phyloP scores from a whole-genome alignment of 106 monocot genomes.

The Posidonia australis region DNA sequence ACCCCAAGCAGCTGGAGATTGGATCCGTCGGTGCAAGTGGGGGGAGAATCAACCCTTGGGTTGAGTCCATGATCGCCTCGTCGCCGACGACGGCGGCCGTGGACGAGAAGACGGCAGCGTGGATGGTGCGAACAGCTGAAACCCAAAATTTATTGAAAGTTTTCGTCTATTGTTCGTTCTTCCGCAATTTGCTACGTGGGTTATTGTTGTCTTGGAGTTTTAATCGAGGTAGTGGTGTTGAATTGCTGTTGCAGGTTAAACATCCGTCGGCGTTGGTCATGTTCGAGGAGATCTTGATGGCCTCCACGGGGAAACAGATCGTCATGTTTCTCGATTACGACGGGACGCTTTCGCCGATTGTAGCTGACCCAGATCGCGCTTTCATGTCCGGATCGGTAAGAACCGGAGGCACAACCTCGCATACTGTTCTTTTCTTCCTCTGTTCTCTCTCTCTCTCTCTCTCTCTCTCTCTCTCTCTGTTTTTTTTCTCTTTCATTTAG shows the following conservation, averaged over 20 bases:
- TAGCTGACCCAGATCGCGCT: slow-evolving; percentile 68
- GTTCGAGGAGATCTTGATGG: slow-evolving; percentile 49
- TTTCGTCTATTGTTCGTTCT: neutral
- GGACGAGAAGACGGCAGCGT: neutral
- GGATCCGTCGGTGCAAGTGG: neutral
- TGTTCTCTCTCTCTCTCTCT: neutral
- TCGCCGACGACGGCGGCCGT: slow-evolving; percentile 18
- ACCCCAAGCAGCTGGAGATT: slow-evolving; percentile 9
- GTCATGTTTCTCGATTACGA: slow-evolving; percentile 88
- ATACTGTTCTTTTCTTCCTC: neutral
- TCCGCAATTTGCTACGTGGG: neutral
- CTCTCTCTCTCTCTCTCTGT: neutral
- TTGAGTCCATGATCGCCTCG: slow-evolving; percentile 34
- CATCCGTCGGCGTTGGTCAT: slow-evolving; percentile 62
- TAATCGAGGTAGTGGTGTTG: neutral
- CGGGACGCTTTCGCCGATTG: slow-evolving; percentile 85
- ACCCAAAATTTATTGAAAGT: neutral
- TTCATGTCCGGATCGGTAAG: slow-evolving; percentile 79
- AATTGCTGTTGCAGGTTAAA: slow-evolving; percentile 10
- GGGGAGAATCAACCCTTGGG: slow-evolving; percentile 4
- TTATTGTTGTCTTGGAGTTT: neutral
- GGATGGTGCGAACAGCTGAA: slow-evolving; percentile 9
- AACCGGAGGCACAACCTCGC: neutral
- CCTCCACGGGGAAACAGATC: slow-evolving; percentile 51
- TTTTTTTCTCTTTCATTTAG: neutral